phyloP scores from a whole-genome alignment of 192 early-diverging fungal species.

The Rhizophagus sp. region DNA sequence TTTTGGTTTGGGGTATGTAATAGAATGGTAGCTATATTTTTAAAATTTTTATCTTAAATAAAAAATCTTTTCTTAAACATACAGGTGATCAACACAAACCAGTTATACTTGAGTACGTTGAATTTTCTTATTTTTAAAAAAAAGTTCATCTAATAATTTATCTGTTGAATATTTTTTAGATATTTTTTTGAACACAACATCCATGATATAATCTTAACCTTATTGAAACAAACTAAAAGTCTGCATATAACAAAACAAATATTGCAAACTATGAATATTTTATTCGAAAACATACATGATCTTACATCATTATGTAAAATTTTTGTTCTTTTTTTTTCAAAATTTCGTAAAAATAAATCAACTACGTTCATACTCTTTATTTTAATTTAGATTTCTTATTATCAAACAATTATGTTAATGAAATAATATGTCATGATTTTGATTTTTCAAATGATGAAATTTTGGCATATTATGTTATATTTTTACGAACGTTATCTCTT shows the following conservation, averaged over 20 bases:
- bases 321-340: not conserved
- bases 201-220: constrained; percentile 39
- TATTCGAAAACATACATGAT: constrained; percentile 53
- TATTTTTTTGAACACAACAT: constrained; percentile 46
- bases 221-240: constrained; percentile 35
- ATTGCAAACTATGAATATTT: constrained; percentile 56
- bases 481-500: constrained; percentile 70
- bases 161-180: constrained; percentile 7
- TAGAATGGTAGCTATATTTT: constrained; percentile 11
- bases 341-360: constrained; percentile 16
- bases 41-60: not conserved
- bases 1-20: constrained; percentile 47
- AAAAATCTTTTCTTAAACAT: not conserved
- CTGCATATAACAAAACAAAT: constrained; percentile 42
- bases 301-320: constrained; percentile 45
- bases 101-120: constrained; percentile 11
- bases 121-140: not conserved
- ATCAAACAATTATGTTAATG: constrained; percentile 76
- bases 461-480: constrained; percentile 66
- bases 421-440: constrained; percentile 57
- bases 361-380: not conserved
- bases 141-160: too few relatives aligned
- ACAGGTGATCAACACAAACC: constrained; percentile 17
- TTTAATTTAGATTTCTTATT: constrained; percentile 56
- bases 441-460: constrained; percentile 69